These are phyloP conservation scores for Dillenia turbinata DNA, from an alignment of 164 flowering plant species.

Conservation along the genomic window DNA sequence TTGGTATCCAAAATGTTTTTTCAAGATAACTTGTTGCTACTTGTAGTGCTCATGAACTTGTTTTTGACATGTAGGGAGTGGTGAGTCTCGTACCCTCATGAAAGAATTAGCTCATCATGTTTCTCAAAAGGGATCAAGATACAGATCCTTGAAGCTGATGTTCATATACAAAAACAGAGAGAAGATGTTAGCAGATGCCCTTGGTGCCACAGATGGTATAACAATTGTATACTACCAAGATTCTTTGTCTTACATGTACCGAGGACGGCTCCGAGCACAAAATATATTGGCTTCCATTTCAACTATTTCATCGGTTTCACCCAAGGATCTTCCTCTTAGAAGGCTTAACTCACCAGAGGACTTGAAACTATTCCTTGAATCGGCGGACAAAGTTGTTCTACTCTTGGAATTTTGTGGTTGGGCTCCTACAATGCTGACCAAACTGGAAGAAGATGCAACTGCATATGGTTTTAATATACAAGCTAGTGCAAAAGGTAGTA, in stretches of 20 bases:
- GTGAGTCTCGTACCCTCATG: slow-evolving; percentile 83
- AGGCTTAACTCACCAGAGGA: slow-evolving; percentile 39
- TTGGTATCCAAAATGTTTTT: not conserved
- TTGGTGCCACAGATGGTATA: slow-evolving; percentile 62
- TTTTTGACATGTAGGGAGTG: slow-evolving; percentile 60
- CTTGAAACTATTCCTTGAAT: slow-evolving; percentile 45
- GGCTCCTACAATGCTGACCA: slow-evolving; percentile 45
- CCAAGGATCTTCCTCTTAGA: slow-evolving; percentile 63
- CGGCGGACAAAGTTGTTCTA: slow-evolving; percentile 78
- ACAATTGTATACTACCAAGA: slow-evolving; percentile 56
- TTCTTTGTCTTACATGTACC: slow-evolving; percentile 61
- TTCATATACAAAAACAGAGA: slow-evolving; percentile 54
- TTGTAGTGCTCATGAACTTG: slow-evolving; percentile 1
- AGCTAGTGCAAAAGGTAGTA: slow-evolving; percentile 25
- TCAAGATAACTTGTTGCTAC: not conserved
- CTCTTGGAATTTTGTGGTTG: slow-evolving; percentile 89
- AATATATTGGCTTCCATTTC: slow-evolving; percentile 51
- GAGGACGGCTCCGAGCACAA: slow-evolving; percentile 53
- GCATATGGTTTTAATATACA: slow-evolving; percentile 14
- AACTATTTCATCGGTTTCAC: slow-evolving; percentile 39
- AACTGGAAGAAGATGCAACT: slow-evolving; percentile 28
- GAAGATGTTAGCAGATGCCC: slow-evolving; percentile 55
- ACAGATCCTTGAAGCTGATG: slow-evolving; percentile 53
- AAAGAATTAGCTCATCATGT: slow-evolving; percentile 41
- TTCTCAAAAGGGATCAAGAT: slow-evolving; percentile 22